phyloP scores from a whole-genome alignment of 1,284 basidiomycete genomes.

The Ustilago trichophora region DNA sequence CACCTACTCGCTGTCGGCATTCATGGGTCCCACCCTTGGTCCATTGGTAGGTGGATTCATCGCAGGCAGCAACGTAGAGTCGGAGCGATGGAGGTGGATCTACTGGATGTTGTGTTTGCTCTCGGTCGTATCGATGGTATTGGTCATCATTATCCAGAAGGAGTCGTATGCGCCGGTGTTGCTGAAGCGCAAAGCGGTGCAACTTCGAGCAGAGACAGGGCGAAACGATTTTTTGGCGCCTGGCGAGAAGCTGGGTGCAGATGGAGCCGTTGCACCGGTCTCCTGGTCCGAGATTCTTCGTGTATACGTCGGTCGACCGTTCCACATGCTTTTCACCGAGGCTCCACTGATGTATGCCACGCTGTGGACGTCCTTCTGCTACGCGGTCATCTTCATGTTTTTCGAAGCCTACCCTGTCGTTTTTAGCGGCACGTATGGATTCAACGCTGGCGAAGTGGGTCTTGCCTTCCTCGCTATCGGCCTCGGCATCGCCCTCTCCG shows the following conservation, averaged over 20 bases:
- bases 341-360: slow-evolving; percentile 43
- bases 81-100: slow-evolving; percentile 44
- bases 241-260: slow-evolving; percentile 8
- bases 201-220: slow-evolving; percentile 8
- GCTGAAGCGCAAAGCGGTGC: slow-evolving; percentile 26
- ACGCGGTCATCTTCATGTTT: slow-evolving; percentile 47
- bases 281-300: slow-evolving; percentile 24
- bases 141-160: slow-evolving; percentile 19
- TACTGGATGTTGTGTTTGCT: slow-evolving; percentile 41
- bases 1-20: slow-evolving; percentile 41
- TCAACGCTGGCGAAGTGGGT: slow-evolving; percentile 45
- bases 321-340: slow-evolving; percentile 43
- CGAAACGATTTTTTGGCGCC: slow-evolving; percentile 21
- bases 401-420: slow-evolving; percentile 49
- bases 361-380: slow-evolving; percentile 41
- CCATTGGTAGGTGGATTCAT: slow-evolving; percentile 34
- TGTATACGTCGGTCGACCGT: slow-evolving; percentile 35
- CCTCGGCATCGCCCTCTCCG: slow-evolving; percentile 34
- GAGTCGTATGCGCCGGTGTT: slow-evolving; percentile 49
- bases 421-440: slow-evolving; percentile 41
- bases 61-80: slow-evolving; percentile 8
- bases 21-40: slow-evolving; percentile 39
- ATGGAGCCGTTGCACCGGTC: slow-evolving; percentile 16
- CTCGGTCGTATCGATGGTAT: slow-evolving; percentile 20
- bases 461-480: slow-evolving; percentile 42